Percentiles rank a stretch among this genome's conserved stretches.
Conservation (phyloP, 1,284 basidiomycete species). For the Ceratobasidium papillatum region DNA sequence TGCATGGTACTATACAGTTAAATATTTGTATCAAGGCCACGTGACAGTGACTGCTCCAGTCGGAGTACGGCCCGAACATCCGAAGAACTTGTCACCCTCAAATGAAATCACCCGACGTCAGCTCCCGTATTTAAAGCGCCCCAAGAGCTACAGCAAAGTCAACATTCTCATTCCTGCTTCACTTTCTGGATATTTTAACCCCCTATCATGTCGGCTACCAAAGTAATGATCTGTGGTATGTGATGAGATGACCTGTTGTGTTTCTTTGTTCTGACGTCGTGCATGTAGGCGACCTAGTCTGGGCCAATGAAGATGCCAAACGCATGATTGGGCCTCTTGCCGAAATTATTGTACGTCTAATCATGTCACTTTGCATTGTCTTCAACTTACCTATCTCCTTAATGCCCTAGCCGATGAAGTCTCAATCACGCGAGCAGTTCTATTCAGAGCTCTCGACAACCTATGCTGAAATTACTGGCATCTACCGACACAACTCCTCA, state of each 20-base stretch:
- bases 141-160: background rate
- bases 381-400: background rate
- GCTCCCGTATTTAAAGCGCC: slow-evolving; percentile 9
- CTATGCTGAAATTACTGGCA: slow-evolving; percentile 76
- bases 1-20: too few species aligned
- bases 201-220: slow-evolving; percentile 49
- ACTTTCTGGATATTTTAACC: background rate
- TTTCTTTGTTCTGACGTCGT: slow-evolving; percentile 8
- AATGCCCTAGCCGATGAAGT: slow-evolving; percentile 65
- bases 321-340: slow-evolving; percentile 72
- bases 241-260: slow-evolving; percentile 7
- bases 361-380: background rate
- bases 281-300: slow-evolving; percentile 70
- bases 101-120: slow-evolving; percentile 3
- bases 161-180: slow-evolving; percentile 7
- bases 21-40: background rate
- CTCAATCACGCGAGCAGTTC: slow-evolving; percentile 72
- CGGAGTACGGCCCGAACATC: slow-evolving; percentile 26
- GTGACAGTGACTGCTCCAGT: background rate
- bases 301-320: slow-evolving; percentile 80
- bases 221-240: slow-evolving; percentile 55
- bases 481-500: slow-evolving; percentile 81
- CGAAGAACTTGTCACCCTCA: background rate
- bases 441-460: slow-evolving; percentile 73
- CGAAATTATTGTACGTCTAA: slow-evolving; percentile 75